Conservation (phyloP, 257 asterid genomes). For the Ilex aquifolium region DNA sequence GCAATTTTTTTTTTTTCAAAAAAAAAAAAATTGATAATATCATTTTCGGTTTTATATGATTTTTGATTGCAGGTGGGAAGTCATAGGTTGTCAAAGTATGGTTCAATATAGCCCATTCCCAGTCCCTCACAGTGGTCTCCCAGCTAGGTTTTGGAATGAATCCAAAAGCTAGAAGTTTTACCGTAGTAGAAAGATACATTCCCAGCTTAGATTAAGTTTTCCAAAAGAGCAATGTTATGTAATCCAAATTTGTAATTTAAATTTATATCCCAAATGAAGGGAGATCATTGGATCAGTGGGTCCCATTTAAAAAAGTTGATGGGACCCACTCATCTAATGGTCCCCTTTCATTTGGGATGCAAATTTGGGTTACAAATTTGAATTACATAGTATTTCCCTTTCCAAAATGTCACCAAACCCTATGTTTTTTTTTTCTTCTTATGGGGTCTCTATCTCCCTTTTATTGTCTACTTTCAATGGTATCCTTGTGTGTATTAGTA, state of each 20-base stretch:
- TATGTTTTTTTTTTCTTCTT: background rate
- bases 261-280: no score
- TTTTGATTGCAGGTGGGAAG: constrained; percentile 61
- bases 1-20: no score
- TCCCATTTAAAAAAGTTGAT: no score
- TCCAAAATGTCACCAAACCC: background rate
- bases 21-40: background rate
- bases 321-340: background rate
- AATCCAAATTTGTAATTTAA: no score
- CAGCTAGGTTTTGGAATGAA: constrained; percentile 51
- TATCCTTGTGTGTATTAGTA: no score
- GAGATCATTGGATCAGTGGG: no score
- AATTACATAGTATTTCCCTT: no score
- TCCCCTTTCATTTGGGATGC: no score
- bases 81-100: constrained; percentile 29
- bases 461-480: no score
- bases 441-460: no score
- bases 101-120: constrained; percentile 76
- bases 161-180: constrained; percentile 10
- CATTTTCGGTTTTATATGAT: background rate
- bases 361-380: no score
- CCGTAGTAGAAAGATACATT: constrained; percentile 1
- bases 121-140: constrained; percentile 68
- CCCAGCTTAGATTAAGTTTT: constrained; percentile 1
- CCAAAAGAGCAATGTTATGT: no score